A percentile compares a stretch with the other conserved stretches of the same genome.
phyloP scores from a whole-genome alignment of 176 grass and related monocot genomes.

The Juncus inflexus region DNA sequence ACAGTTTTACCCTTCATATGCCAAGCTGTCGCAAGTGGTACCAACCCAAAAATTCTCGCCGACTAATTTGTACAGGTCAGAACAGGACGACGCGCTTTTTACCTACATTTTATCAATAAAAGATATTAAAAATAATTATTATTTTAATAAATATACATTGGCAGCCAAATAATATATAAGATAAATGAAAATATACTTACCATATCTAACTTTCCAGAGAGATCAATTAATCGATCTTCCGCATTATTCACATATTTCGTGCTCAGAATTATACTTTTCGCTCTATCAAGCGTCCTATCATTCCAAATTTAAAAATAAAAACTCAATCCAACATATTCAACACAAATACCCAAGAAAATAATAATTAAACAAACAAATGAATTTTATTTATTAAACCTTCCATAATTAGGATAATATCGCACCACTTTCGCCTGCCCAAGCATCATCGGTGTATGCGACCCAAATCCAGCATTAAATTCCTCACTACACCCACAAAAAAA shows the following conservation, averaged over 20 bases:
- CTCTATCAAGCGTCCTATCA: constrained; percentile 66
- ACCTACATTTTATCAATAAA: constrained; percentile 50
- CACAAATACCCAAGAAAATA: constrained; percentile 20
- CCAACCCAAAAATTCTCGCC: constrained; percentile 90
- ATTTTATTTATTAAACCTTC: constrained; percentile 43
- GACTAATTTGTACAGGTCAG: constrained; percentile 72
- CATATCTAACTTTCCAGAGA: constrained; percentile 77
- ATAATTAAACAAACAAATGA: constrained; percentile 21
- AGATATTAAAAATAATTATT: not conserved
- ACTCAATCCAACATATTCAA: constrained; percentile 12
- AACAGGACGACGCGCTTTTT: constrained; percentile 75
- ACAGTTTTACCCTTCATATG: constrained; percentile 67
- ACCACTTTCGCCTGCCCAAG: constrained; percentile 96
- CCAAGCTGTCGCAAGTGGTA: constrained; percentile 77
- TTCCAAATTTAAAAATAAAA: constrained; percentile 25
- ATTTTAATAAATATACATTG: constrained; percentile 19
- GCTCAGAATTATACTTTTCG: constrained; percentile 69
- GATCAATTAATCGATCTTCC: constrained; percentile 69
- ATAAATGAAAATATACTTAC: constrained; percentile 32
- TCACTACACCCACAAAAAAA: constrained; percentile 54
- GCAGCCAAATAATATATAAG: not conserved
- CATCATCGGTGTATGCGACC: constrained; percentile 93
- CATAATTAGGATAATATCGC: constrained; percentile 83
- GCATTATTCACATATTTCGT: constrained; percentile 83
- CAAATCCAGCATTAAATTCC: constrained; percentile 98